phyloP scores from a whole-genome alignment of 768 basidiomycete genomes.

The Boletus coccyginus region DNA sequence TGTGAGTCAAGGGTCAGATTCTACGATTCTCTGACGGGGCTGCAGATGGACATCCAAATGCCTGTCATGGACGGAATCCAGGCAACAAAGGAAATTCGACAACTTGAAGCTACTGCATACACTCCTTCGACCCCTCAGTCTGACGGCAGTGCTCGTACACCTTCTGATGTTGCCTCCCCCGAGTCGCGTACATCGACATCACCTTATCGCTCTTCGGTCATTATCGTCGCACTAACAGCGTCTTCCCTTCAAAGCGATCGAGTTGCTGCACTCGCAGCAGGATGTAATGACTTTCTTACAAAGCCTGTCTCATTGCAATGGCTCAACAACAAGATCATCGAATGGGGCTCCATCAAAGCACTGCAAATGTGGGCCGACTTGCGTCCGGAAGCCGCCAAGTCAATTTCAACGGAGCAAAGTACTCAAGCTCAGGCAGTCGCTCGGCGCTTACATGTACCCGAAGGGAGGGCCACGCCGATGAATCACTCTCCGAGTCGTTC shows the following conservation, averaged over 20 bases:
- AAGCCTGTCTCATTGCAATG: conserved; percentile 95
- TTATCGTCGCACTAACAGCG: conserved; percentile 98
- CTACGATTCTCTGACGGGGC: conserved; percentile 10
- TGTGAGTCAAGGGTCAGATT: conserved; percentile 6
- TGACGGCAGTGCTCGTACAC: conserved; percentile 46
- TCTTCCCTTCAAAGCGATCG: conserved; percentile 94
- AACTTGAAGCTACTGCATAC: conserved; percentile 72
- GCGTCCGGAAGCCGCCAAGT: conserved; percentile 55
- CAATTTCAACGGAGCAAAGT: conserved; percentile 44
- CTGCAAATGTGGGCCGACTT: conserved; percentile 90
- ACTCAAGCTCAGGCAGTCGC: conserved; percentile 49
- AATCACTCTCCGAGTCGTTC: conserved; percentile 36
- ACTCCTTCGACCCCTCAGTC: conserved; percentile 66
- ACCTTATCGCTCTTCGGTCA: conserved; percentile 89
- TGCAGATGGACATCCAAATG: conserved; percentile 99
- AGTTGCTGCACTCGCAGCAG: conserved; percentile 95
- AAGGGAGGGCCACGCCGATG: conserved; percentile 41
- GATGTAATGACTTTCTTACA: conserved; percentile 98
- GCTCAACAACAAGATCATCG: conserved; percentile 97
- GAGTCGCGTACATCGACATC: conserved; percentile 50
- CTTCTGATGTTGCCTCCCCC: conserved; percentile 49
- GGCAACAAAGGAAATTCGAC: conserved; percentile 93
- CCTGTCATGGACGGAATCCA: conserved; percentile 98
- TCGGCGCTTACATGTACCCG: conserved; percentile 46
- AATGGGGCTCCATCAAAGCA: conserved; percentile 98